Percentiles rank a stretch among this genome's conserved stretches.
Conservation (phyloP, 257 asterid species). For the Solanum virginianum region DNA sequence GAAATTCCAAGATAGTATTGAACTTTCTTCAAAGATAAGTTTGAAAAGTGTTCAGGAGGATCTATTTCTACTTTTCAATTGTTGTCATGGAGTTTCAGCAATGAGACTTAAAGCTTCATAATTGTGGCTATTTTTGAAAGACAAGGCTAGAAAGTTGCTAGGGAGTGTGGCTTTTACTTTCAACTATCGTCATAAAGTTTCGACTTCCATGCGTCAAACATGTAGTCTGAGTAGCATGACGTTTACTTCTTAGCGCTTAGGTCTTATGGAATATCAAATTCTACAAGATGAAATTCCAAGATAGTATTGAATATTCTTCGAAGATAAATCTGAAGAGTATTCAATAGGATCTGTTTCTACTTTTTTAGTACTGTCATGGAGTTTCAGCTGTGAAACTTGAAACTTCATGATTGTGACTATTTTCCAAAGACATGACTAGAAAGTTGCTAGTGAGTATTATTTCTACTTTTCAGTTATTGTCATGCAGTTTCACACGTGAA, state of each 20-base stretch:
- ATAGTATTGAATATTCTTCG: too few relatives aligned
- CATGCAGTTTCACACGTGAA: not conserved
- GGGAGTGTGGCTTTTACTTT: not conserved
- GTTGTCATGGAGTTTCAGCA: not conserved
- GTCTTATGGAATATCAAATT: not conserved
- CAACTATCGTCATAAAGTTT: too few relatives aligned
- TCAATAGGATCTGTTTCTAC: not conserved
- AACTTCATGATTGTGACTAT: not conserved
- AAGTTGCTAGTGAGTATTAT: too few relatives aligned
- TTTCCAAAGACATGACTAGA: too few relatives aligned
- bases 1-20: not conserved
- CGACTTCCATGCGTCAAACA: too few relatives aligned
- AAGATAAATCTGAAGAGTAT: not conserved
- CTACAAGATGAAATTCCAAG: not conserved
- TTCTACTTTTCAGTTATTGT: not conserved
- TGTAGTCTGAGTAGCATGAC: too few relatives aligned
- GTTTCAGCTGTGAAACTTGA: not conserved
- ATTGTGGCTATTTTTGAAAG: not conserved
- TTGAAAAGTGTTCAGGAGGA: rapidly evolving
- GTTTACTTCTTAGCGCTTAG: not conserved
- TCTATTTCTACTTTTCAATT: not conserved
- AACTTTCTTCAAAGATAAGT: too few relatives aligned
- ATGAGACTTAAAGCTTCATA: not conserved
- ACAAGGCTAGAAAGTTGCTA: not conserved
- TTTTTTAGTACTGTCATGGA: not conserved